A percentile compares a stretch with the other conserved stretches of the same genome.
phyloP scores from a whole-genome alignment of 768 basidiomycete genomes.

The Termitomyces sp. region DNA sequence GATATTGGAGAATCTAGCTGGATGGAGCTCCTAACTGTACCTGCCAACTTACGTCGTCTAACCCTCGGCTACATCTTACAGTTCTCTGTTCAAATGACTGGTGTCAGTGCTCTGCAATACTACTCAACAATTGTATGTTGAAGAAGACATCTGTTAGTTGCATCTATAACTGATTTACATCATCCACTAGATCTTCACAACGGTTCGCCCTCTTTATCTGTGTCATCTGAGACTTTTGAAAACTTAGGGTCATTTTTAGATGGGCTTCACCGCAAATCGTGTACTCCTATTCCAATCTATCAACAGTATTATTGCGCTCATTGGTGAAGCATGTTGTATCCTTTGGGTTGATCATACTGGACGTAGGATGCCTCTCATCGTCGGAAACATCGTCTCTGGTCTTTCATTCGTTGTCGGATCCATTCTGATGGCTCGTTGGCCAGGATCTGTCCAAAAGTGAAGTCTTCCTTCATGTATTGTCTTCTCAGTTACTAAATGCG shows the following conservation, averaged over 20 bases:
- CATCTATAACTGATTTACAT: neutral
- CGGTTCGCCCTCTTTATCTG: conserved; percentile 16
- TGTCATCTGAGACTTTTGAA: conserved; percentile 4
- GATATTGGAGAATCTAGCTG: conserved; percentile 38
- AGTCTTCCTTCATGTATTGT: neutral
- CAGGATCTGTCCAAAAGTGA: conserved; percentile 39
- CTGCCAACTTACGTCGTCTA: conserved; percentile 43
- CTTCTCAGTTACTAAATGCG: neutral
- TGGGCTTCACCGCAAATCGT: conserved; percentile 39
- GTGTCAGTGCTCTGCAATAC: conserved; percentile 52
- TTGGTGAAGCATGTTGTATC: conserved; percentile 45
- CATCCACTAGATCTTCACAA: conserved; percentile 28
- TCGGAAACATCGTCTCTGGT: conserved; percentile 36
- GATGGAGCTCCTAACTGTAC: conserved; percentile 33
- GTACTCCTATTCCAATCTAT: conserved; percentile 50
- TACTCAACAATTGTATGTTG: conserved; percentile 37
- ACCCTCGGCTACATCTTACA: conserved; percentile 43
- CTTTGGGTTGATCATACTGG: conserved; percentile 39
- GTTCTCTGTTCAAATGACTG: conserved; percentile 60
- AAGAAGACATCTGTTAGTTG: neutral
- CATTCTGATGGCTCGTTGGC: conserved; percentile 38
- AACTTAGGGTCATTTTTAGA: conserved; percentile 24
- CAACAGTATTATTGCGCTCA: conserved; percentile 48
- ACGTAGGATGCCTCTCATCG: conserved; percentile 33
- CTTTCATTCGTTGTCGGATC: conserved; percentile 39